Conservation (phyloP, 208 protist species). For the Acanthamoeba rhysodes region DNA sequence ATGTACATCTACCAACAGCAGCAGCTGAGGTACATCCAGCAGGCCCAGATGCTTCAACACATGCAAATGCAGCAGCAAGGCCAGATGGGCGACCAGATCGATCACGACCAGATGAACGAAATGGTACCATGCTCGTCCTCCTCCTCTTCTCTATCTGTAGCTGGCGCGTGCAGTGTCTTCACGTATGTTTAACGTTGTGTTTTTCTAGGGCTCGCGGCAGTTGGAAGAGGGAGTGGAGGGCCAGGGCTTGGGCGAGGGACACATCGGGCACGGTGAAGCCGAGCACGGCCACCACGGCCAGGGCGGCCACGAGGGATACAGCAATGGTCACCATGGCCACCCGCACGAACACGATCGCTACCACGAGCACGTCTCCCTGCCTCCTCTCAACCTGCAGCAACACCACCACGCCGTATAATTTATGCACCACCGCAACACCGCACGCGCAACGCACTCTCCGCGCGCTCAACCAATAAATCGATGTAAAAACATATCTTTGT, state of each 20-base stretch:
- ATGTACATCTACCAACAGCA: constrained; percentile 48
- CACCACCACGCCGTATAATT: constrained; percentile 5
- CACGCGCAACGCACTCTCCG: background rate
- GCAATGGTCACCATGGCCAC: constrained; percentile 62
- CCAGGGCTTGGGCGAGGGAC: constrained; percentile 35
- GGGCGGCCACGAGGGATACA: constrained; percentile 50
- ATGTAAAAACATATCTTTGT: background rate
- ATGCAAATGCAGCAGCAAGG: constrained; percentile 67
- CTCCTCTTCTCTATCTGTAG: background rate
- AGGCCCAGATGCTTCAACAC: constrained; percentile 44
- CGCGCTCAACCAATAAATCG: background rate
- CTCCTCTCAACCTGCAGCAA: constrained; percentile 20
- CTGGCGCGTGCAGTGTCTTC: background rate
- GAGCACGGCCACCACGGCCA: constrained; percentile 59
- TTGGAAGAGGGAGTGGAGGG: constrained; percentile 3
- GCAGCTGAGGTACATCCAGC: constrained; percentile 54
- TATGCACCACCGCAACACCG: background rate
- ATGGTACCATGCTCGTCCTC: background rate
- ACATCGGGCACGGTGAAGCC: constrained; percentile 35
- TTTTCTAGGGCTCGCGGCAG: constrained; percentile 29
- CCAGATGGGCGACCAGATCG: constrained; percentile 50
- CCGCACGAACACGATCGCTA: constrained; percentile 59
- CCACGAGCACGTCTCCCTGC: constrained; percentile 33
- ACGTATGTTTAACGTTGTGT: background rate
- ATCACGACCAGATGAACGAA: constrained; percentile 45